Evolutionary conservation across 257 asterid species (phyloP).

Genomic region (Petunia axillaris): DNA sequence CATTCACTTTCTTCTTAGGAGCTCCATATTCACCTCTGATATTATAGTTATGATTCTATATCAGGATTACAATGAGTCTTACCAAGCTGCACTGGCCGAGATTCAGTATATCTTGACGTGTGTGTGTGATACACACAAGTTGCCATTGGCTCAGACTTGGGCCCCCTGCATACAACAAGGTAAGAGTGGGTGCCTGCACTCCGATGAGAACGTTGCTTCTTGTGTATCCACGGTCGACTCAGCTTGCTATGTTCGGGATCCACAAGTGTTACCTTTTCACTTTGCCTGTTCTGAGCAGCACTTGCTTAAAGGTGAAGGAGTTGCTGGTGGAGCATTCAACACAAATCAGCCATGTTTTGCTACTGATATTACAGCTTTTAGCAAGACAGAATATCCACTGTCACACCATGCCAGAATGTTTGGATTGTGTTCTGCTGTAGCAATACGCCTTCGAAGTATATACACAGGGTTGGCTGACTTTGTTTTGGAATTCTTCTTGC

Average conservation of each 20-base stretch:
- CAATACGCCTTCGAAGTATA: slow-evolving; percentile 75
- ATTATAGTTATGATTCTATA: slow-evolving; percentile 24
- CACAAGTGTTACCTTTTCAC: slow-evolving; percentile 58
- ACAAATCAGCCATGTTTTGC: slow-evolving; percentile 78
- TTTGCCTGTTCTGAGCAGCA: slow-evolving; percentile 79
- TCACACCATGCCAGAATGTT: slow-evolving; percentile 71
- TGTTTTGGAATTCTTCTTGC: slow-evolving; percentile 80
- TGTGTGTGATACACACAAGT: slow-evolving; percentile 56
- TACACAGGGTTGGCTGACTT: slow-evolving; percentile 64
- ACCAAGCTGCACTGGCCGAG: slow-evolving; percentile 61
- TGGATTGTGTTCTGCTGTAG: slow-evolving; percentile 61
- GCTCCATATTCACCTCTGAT: slow-evolving; percentile 25
- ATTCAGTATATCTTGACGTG: slow-evolving; percentile 57
- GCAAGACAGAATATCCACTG: slow-evolving; percentile 78
- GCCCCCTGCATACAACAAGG: slow-evolving; percentile 67
- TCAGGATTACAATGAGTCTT: slow-evolving; percentile 66
- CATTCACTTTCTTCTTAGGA: slow-evolving; percentile 13
- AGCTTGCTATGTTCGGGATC: slow-evolving; percentile 68
- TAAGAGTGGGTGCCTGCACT: slow-evolving; percentile 69
- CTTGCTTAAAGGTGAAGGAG: slow-evolving; percentile 83
- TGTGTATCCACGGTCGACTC: slow-evolving; percentile 74
- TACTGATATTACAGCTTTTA: slow-evolving; percentile 58
- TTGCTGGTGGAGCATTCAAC: slow-evolving; percentile 72
- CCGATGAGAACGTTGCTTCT: slow-evolving; percentile 56
- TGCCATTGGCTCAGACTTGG: slow-evolving; percentile 89